A percentile compares a stretch with the other conserved stretches of the same genome.
Conservation (phyloP, 2,329 filamentous ascomycete genomes). For the Coniella vitis region DNA sequence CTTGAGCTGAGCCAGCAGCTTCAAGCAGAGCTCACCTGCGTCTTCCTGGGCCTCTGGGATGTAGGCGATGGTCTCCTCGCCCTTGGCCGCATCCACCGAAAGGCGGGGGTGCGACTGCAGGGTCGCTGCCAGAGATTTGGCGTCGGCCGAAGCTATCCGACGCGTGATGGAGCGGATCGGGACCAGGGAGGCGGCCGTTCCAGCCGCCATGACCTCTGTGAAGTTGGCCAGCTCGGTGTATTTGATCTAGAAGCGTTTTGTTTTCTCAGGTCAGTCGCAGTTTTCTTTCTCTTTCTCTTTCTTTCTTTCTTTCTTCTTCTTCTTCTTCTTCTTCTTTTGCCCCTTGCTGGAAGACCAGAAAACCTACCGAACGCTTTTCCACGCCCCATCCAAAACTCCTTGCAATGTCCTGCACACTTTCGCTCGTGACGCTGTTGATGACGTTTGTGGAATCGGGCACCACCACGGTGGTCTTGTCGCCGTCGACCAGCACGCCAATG, state of each 20-base stretch:
- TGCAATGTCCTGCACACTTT: constrained; percentile 71
- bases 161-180: constrained; percentile 88
- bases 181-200: constrained; percentile 84
- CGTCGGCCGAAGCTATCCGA: constrained; percentile 33
- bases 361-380: constrained; percentile 61
- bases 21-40: constrained; percentile 65
- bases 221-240: constrained; percentile 50
- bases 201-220: constrained; percentile 79
- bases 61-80: constrained; percentile 48
- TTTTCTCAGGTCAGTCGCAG: background rate
- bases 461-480: constrained; percentile 60
- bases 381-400: constrained; percentile 76
- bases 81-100: constrained; percentile 25
- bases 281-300: background rate
- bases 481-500: constrained; percentile 63
- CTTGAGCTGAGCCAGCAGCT: constrained; percentile 70
- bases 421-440: constrained; percentile 79
- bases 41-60: constrained; percentile 53
- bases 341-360: too few relatives aligned
- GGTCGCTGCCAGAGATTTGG: constrained; percentile 32
- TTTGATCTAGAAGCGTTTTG: constrained; percentile 45
- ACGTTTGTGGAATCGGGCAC: constrained; percentile 84
- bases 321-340: background rate
- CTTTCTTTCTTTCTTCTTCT: background rate
- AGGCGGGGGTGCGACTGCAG: constrained; percentile 31